These are phyloP conservation scores for Fusarium poae DNA, from an alignment of 2,329 filamentous ascomycete genomes.

Conservation along the genomic window DNA sequence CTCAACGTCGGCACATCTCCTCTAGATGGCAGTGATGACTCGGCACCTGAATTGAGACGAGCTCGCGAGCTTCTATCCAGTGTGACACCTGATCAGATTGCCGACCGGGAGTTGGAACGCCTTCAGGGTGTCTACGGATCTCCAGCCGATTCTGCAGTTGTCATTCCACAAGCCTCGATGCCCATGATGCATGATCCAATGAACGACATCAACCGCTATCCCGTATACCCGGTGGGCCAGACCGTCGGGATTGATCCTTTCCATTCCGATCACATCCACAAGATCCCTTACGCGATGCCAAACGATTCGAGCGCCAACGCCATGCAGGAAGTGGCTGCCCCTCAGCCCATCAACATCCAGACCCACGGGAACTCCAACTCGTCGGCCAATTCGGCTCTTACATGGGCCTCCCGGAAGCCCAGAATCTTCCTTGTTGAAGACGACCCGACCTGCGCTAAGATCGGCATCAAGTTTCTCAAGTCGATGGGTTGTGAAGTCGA, in stretches of 20 bases:
- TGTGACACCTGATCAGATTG: slow-evolving; percentile 64
- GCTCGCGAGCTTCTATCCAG: slow-evolving; percentile 69
- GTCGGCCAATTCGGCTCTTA: slow-evolving; percentile 55
- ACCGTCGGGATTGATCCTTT: slow-evolving; percentile 95
- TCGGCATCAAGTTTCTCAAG: slow-evolving; percentile 75
- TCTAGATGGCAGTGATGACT: slow-evolving; percentile 61
- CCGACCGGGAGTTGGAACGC: slow-evolving; percentile 68
- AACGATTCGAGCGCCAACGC: slow-evolving; percentile 63
- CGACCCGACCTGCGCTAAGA: slow-evolving; percentile 75
- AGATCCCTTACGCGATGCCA: slow-evolving; percentile 85
- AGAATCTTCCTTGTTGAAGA: slow-evolving; percentile 92
- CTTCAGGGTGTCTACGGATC: slow-evolving; percentile 67
- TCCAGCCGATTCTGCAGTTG: slow-evolving; percentile 65
- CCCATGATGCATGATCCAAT: slow-evolving; percentile 67
- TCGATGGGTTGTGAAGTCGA: slow-evolving; percentile 76
- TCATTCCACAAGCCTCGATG: slow-evolving; percentile 58
- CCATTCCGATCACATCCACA: slow-evolving; percentile 93
- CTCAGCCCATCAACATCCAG: slow-evolving; percentile 51
- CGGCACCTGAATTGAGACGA: slow-evolving; percentile 66
- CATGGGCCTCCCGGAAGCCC: slow-evolving; percentile 75
- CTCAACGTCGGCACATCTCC: slow-evolving; percentile 55
- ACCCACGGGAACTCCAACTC: slow-evolving; percentile 41
- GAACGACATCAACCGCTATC: slow-evolving; percentile 67
- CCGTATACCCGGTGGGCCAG: slow-evolving; percentile 92
- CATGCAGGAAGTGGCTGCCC: slow-evolving; percentile 58